Base-by-base conservation (phyloP, 306 rosid species). In the Ormosia emarginata region DNA sequence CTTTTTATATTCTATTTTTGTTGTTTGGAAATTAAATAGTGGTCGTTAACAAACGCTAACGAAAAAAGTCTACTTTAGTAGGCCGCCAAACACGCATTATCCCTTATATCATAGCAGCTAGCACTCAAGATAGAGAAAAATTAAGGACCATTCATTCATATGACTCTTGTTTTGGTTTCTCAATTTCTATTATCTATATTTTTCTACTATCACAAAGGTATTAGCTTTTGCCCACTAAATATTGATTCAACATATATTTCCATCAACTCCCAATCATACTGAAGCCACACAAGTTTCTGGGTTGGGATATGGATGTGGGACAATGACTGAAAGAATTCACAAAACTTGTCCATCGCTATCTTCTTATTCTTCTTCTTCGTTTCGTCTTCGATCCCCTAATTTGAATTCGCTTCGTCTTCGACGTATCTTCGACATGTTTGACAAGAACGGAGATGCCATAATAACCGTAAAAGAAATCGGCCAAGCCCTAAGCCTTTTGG, bases 341-440 rank as follows among this genome's bases (percentile, higher is more conserved):
- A 44, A 44, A 1, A 44, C 44, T 10, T 2, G 80, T 3, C 57
- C 86, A 4, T 70, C 80, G 0, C 12, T 33, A 1, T 67, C 89
- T 6, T 74, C 79, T 7, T 90, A 97, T 56, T 79, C 92, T 7
- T 79, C n/a, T n/a, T n/a, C n/a, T n/a, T n/a, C n/a, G n/a, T n/a
- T n/a, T n/a, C n/a, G n/a, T n/a, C n/a, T n/a, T n/a, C n/a, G n/a
- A n/a, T n/a, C n/a, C n/a, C n/a, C n/a, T n/a, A n/a, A n/a, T n/a
- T n/a, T n/a, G n/a, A n/a, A n/a, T n/a, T n/a, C n/a, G n/a, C n/a
- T 90, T 2, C 90, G 97, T 3, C 97, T 91, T 29, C 90, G 91
- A 6, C 92, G 97, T n/a, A 85, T 94, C 24, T 94, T 92, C n/a
- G 93, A 94, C 13, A 69, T 90, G 57, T 94, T 90, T 63, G 98